Percentiles rank a stretch among this genome's conserved stretches.
phyloP scores from a whole-genome alignment of 306 rosid species.

The Purshia tridentata region DNA sequence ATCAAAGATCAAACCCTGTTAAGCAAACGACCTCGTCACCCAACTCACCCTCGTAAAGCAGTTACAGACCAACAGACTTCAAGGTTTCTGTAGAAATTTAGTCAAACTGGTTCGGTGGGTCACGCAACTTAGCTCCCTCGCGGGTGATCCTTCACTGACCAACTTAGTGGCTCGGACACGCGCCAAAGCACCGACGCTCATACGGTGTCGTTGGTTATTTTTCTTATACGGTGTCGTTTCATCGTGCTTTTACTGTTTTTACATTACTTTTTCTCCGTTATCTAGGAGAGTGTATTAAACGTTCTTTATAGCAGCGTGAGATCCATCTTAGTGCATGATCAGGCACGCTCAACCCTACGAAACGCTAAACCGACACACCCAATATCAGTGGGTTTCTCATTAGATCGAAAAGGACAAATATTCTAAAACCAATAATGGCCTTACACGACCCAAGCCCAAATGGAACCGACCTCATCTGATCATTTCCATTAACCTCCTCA shows the following conservation, averaged over 20 bases:
- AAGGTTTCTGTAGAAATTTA: background rate
- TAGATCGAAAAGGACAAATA: background rate
- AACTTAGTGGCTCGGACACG: background rate
- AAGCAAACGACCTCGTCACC: constrained; percentile 3
- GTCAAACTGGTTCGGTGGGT: background rate
- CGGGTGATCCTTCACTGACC: background rate
- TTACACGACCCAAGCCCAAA: constrained; percentile 5
- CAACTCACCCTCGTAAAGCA: background rate
- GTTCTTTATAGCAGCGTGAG: constrained; percentile 39
- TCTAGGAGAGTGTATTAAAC: constrained; percentile 22
- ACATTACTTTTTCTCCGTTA: background rate
- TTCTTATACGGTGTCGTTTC: constrained; percentile 15
- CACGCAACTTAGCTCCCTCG: constrained; percentile 4
- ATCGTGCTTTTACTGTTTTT: background rate
- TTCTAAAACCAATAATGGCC: too few relatives aligned
- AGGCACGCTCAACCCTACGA: constrained; percentile 8
- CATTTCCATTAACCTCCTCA: constrained; percentile 11
- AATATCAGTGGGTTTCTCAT: background rate
- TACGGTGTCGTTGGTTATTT: background rate
- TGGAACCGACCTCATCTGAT: constrained; percentile 21
- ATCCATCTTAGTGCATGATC: constrained; percentile 10
- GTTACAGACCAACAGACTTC: constrained; percentile 12
- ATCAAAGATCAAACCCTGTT: constrained; percentile 14
- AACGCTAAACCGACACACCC: background rate
- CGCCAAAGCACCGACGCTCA: background rate